Conservation (phyloP, 495 filamentous ascomycete genomes). For the Neurospora sp. region DNA sequence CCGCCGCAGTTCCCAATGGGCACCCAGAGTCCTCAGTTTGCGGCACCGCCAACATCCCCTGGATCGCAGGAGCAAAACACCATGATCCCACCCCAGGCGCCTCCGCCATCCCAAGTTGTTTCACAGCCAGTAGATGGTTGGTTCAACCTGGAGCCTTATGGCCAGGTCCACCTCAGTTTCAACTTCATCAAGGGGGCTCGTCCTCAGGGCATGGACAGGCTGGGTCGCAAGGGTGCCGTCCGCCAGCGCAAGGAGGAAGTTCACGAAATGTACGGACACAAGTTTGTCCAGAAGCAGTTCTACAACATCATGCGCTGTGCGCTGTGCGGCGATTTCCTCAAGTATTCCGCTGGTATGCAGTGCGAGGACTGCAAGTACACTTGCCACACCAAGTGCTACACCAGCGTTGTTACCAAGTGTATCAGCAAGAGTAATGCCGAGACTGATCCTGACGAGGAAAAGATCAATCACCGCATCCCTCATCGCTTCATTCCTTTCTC, state of each 20-base stretch:
- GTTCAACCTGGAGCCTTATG: conserved; percentile 94
- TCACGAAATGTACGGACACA: conserved; percentile 97
- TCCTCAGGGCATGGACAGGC: conserved; percentile 61
- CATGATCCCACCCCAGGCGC: conserved; percentile 9
- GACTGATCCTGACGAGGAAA: conserved; percentile 95
- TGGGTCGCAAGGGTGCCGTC: conserved; percentile 91
- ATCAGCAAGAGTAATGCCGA: conserved; percentile 99
- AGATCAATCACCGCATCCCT: conserved; percentile 97
- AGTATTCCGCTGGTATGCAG: conserved; percentile 97
- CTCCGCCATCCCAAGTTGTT: conserved; percentile 31
- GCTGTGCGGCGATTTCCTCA: conserved; percentile 94
- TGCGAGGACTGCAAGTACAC: conserved; percentile 99
- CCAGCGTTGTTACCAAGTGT: conserved; percentile 97
- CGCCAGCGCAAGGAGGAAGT: conserved; percentile 95
- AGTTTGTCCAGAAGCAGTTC: conserved; percentile 94
- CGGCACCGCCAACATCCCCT: conserved; percentile 24
- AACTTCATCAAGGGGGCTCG: conserved; percentile 65
- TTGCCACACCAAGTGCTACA: conserved; percentile 93
- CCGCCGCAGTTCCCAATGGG: conserved; percentile 47
- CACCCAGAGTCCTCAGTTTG: conserved; percentile 34
- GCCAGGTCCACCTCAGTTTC: conserved; percentile 71
- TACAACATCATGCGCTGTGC: conserved; percentile 99
- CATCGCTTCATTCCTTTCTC: conserved; percentile 92
- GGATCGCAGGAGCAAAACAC: conserved; percentile 11
- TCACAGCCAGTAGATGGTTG: conserved; percentile 77